Evolutionary conservation across 805 yeast genomes (phyloP).

Genomic region (Cyberlindnera americana): DNA sequence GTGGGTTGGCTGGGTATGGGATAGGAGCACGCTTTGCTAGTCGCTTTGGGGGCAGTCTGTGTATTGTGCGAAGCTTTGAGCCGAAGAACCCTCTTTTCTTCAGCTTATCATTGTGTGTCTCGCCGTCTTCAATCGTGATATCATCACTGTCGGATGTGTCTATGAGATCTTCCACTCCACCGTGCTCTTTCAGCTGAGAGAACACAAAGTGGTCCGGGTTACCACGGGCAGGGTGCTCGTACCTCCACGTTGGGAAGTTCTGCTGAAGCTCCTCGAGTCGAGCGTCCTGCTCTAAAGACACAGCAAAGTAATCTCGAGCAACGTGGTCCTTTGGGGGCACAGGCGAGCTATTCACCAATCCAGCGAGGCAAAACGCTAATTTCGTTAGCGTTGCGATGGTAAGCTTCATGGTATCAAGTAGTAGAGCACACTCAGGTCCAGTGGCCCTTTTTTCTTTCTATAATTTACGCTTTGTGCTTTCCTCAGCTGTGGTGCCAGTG

Average conservation of each 20-base stretch:
- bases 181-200: constrained; percentile 41
- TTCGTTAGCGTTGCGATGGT: constrained; percentile 7
- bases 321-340: constrained; percentile 49
- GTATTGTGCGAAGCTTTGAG: constrained; percentile 44
- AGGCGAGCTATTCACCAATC: background rate
- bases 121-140: constrained; percentile 1
- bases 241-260: constrained; percentile 44
- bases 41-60: constrained; percentile 48
- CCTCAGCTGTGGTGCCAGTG: no score
- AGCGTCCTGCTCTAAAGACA: constrained; percentile 45
- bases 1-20: constrained; percentile 29
- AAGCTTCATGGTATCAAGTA: constrained; percentile 8
- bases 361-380: constrained; percentile 3
- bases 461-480: no score
- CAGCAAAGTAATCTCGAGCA: constrained; percentile 54
- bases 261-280: constrained; percentile 31
- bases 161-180: constrained; percentile 12
- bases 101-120: constrained; percentile 4
- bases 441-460: no score
- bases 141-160: constrained; percentile 11
- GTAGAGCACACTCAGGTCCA: no score
- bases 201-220: constrained; percentile 63
- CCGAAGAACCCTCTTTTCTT: constrained; percentile 15
- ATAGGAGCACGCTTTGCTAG: constrained; percentile 60
- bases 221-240: constrained; percentile 64